Conservation (phyloP, 805 yeast genomes). For the Wickerhamomyces queroliae region DNA sequence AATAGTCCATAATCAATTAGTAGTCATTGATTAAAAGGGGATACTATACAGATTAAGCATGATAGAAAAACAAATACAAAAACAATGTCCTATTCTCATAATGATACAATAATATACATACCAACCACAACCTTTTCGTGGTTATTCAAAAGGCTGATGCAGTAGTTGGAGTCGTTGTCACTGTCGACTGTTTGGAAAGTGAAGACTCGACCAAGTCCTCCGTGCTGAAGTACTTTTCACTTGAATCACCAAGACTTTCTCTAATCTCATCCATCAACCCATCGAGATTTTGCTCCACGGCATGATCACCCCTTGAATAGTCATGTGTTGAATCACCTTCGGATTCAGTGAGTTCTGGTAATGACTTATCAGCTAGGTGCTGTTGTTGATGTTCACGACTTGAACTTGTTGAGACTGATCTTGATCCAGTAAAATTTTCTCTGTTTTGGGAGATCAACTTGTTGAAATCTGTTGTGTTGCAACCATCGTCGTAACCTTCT, state of each 20-base stretch:
- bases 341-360: constrained; percentile 8
- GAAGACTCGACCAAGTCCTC: constrained; percentile 1
- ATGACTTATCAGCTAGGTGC: not conserved
- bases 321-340: constrained; percentile 13
- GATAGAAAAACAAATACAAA: too few relatives aligned
- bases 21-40: too few relatives aligned
- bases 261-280: constrained; percentile 19
- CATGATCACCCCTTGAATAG: constrained; percentile 2
- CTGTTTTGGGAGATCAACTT: constrained; percentile 10
- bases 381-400: too few relatives aligned
- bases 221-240: constrained; percentile 2
- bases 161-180: not conserved
- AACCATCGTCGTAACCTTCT: not conserved
- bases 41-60: too few relatives aligned
- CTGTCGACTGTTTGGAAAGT: not conserved
- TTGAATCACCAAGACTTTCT: constrained; percentile 13
- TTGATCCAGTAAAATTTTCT: constrained; percentile 12
- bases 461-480: constrained; percentile 2
- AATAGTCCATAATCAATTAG: too few relatives aligned
- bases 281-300: constrained; percentile 8
- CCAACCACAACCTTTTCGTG: too few relatives aligned
- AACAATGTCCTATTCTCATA: too few relatives aligned
- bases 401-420: not conserved
- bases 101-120: too few relatives aligned
- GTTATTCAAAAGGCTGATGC: not conserved